A percentile compares a stretch with the other conserved stretches of the same genome.
Conservation (phyloP, 2,329 filamentous ascomycete species). For the Ophiostoma novo-ulmi region DNA sequence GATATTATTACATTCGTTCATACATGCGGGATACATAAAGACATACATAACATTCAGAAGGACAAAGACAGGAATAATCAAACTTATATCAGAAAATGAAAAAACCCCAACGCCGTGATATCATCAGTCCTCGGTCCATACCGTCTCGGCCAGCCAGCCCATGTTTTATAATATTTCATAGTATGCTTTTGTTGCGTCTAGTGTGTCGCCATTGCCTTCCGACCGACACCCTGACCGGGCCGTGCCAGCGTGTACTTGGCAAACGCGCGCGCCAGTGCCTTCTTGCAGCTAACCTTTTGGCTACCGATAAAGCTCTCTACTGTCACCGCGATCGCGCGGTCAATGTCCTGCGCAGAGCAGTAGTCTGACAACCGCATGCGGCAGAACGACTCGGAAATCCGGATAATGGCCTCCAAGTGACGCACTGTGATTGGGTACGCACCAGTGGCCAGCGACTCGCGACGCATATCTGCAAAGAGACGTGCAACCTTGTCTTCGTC, state of each 20-base stretch:
- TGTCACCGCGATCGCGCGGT: slow-evolving; percentile 93
- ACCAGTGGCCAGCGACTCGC: slow-evolving; percentile 86
- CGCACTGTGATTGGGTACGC: slow-evolving; percentile 97
- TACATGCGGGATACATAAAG: slow-evolving; percentile 3
- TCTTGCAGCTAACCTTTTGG: slow-evolving; percentile 97
- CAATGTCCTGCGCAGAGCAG: slow-evolving; percentile 83
- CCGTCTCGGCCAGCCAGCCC: background rate
- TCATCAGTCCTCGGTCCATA: slow-evolving; percentile 1
- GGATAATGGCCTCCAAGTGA: slow-evolving; percentile 96
- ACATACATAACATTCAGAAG: background rate
- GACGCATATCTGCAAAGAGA: slow-evolving; percentile 91
- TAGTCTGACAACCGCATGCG: slow-evolving; percentile 98
- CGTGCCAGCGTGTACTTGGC: slow-evolving; percentile 77
- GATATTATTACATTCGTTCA: background rate
- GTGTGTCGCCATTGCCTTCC: slow-evolving; percentile 26
- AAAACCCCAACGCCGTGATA: slow-evolving; percentile 10
- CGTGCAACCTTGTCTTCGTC: slow-evolving; percentile 95
- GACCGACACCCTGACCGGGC: slow-evolving; percentile 38
- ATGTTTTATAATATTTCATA: background rate
- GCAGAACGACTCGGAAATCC: slow-evolving; percentile 88
- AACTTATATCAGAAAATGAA: slow-evolving; percentile 14
- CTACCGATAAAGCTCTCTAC: slow-evolving; percentile 94
- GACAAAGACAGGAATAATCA: background rate
- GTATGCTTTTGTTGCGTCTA: background rate
- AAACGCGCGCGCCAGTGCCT: slow-evolving; percentile 87